Evolutionary conservation across 2,329 filamentous ascomycete species (phyloP), one percentile per base, ranked within the genome.

Genomic region (Fusarium cicatricum): DNA sequence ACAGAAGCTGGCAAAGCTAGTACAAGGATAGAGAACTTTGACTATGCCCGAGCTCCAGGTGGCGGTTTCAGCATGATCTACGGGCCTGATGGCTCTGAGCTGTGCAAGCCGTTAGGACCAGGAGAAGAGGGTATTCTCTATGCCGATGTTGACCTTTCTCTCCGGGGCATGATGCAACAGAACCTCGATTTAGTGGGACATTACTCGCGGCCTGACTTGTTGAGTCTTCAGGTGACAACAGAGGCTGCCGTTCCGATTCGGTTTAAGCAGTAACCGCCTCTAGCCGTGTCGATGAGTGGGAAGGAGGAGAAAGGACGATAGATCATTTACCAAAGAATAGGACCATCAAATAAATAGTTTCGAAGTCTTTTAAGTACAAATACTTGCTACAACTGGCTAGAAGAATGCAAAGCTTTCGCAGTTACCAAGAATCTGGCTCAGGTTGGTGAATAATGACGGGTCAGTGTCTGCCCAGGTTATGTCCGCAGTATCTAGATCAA

Each of bases 181-280:
- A 76, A 76, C 55, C 69, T 77, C 19, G 75, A 78, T 31, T 70
- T 75, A 15, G 62, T 68, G 5, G 65, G 65, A 1, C 68, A 70
- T 28, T 72, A 76, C 48, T 69, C 71, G 5, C 67, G 74, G 28
- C 74, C 74, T 7, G 76, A 78, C 49, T 68, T 75, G 52, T 60
- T 77, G 28, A 76, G 75, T 47, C 67, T 77, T 50, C 59, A 72
- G 38, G 73, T 76, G 5, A 75, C 51, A 2, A 23, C 19, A 7
- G 31, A 44, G 23, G 51, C 45, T 1, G 55, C 55, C 19, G 6
- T 33, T n/a, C 42, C 49, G n/a, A 34, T 52, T 19, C 49, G 38
- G 15, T 33, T 52, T 15, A 39, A 5, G n/a, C 33, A 51, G 12
- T 51, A n/a, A n/a, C n/a, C n/a, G n/a, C n/a, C n/a, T n/a, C n/a